These are phyloP conservation scores for Malus sylvestris DNA, from an alignment of 306 rosid genomes.

Conservation along the genomic window DNA sequence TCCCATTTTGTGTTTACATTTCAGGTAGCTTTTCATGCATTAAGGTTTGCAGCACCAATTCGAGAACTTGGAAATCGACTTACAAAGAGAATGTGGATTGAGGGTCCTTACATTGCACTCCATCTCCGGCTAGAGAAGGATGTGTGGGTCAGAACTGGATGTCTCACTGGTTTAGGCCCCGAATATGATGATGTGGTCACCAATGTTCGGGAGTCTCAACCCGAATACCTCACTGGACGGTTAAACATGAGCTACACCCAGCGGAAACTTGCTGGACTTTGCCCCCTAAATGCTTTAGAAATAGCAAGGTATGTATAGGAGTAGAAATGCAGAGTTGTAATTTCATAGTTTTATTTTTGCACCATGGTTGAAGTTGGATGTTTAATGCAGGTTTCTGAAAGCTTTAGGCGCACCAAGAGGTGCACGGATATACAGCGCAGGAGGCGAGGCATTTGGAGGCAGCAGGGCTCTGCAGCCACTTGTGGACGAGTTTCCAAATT, in stretches of 20 bases:
- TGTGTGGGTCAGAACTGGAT: conserved; percentile 55
- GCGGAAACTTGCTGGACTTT: conserved; percentile 36
- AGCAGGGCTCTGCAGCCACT: conserved; percentile 40
- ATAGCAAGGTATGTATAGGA: conserved; percentile 30
- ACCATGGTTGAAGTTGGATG: background rate
- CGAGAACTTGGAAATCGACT: conserved; percentile 35
- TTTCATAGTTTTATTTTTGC: background rate
- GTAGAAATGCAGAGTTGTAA: too few relatives aligned
- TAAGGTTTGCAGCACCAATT: conserved; percentile 44
- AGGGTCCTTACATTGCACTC: conserved; percentile 48
- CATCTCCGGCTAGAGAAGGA: conserved; percentile 57
- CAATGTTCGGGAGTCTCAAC: conserved; percentile 27
- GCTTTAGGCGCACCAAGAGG: conserved; percentile 42
- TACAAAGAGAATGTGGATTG: conserved; percentile 54
- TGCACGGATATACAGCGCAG: conserved; percentile 39
- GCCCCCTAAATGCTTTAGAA: conserved; percentile 50
- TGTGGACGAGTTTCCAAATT: conserved; percentile 36
- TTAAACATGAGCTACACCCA: conserved; percentile 33
- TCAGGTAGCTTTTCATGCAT: conserved; percentile 56
- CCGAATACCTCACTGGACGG: conserved; percentile 40
- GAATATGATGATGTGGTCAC: conserved; percentile 29
- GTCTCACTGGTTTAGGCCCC: conserved; percentile 50
- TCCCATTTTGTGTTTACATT: background rate
- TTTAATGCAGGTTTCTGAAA: conserved; percentile 38
- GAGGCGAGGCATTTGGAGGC: conserved; percentile 53